Conservation (phyloP, 768 basidiomycete genomes). For the Lyophyllum semitale region DNA sequence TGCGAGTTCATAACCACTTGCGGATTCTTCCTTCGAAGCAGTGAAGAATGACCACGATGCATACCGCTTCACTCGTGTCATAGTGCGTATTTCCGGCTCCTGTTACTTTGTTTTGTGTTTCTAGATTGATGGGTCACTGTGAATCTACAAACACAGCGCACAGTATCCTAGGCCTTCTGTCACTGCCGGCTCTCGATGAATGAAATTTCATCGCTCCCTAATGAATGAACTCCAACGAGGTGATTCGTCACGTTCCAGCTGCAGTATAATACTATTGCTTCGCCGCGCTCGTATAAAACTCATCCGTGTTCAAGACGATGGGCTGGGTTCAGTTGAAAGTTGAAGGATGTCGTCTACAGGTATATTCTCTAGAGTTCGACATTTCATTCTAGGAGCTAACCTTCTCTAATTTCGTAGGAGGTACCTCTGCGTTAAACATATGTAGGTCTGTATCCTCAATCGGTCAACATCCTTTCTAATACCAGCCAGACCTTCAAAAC, state of each 20-base stretch:
- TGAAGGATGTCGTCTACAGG: constrained; percentile 22
- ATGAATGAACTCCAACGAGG: constrained; percentile 20
- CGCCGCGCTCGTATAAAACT: constrained; percentile 14
- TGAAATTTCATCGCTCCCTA: constrained; percentile 17
- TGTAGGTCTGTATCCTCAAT: constrained; percentile 25
- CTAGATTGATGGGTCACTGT: background rate
- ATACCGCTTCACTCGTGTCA: constrained; percentile 1
- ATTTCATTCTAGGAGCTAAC: background rate
- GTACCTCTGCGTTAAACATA: constrained; percentile 38
- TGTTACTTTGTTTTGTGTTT: background rate
- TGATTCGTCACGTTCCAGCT: constrained; percentile 6
- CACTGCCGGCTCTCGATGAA: constrained; percentile 14
- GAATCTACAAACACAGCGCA: constrained; percentile 7
- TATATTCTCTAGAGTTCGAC: constrained; percentile 6
- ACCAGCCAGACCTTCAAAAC: constrained; percentile 53
- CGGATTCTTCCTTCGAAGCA: background rate
- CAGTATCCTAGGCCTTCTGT: constrained; percentile 5
- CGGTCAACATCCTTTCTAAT: constrained; percentile 4
- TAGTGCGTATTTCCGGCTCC: constrained; percentile 4
- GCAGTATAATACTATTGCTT: constrained; percentile 5
- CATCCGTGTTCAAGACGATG: background rate
- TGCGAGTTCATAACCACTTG: background rate
- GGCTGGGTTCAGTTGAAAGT: constrained; percentile 1
- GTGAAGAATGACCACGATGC: constrained; percentile 3
- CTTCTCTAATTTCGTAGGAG: constrained; percentile 14